Evolutionary conservation across 345 rosid genomes (phyloP).

Genomic region (Eucalyptus pauciflora): DNA sequence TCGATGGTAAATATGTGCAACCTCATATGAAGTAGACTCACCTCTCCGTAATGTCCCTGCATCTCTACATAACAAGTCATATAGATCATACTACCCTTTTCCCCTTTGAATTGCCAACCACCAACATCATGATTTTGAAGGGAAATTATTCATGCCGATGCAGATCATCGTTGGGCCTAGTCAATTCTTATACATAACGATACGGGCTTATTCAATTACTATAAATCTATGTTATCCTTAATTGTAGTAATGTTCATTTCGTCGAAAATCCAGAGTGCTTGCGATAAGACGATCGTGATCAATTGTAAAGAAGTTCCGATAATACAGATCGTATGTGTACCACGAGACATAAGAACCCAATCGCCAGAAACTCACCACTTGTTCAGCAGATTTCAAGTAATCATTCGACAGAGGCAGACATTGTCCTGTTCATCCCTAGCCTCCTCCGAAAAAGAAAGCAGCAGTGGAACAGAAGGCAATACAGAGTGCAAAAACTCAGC

Average conservation of each 20-base stretch:
- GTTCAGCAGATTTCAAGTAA: neutral
- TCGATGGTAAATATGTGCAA: no score
- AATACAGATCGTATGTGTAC: no score
- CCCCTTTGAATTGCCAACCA: neutral
- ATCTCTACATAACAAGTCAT: no score
- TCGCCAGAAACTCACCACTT: neutral
- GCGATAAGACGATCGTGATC: no score
- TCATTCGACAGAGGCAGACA: neutral
- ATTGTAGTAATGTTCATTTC: no score
- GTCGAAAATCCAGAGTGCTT: no score
- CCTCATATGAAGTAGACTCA: neutral
- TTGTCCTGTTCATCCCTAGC: neutral
- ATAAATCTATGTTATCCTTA: no score
- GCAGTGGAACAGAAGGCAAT: neutral
- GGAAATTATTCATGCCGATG: neutral
- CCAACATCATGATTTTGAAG: neutral
- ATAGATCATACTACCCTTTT: neutral
- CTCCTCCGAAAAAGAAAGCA: neutral
- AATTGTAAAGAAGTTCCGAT: no score
- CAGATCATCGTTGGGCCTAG: neutral
- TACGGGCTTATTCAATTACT: no score
- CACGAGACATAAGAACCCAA: neutral
- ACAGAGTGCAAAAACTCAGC: neutral
- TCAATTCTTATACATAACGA: neutral
- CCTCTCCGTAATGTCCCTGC: neutral